A percentile compares a stretch with the other conserved stretches of the same genome.
phyloP scores from a whole-genome alignment of 352 stramenopile species.

The Globisporangium alternatum region DNA sequence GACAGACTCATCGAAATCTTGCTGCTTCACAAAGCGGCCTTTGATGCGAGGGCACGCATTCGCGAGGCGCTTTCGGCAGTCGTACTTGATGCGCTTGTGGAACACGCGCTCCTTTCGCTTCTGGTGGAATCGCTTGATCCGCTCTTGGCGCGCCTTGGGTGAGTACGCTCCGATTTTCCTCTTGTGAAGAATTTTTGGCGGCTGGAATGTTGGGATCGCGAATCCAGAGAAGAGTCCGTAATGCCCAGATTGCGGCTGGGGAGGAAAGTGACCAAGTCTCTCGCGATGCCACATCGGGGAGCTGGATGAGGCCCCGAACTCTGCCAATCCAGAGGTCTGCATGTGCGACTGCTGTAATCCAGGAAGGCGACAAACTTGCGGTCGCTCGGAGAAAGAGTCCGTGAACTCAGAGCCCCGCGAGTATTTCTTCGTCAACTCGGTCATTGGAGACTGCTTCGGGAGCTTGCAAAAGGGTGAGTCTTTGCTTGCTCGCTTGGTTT shows the following conservation, averaged over 20 bases:
- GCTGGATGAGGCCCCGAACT: neutral
- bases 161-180: conserved; percentile 66
- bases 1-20: conserved; percentile 5
- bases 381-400: neutral
- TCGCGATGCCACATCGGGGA: neutral
- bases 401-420: neutral
- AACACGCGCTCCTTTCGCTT: conserved; percentile 75
- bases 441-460: conserved; percentile 12
- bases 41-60: conserved; percentile 66
- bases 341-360: conserved; percentile 6
- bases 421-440: conserved; percentile 14
- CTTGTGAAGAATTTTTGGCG: neutral
- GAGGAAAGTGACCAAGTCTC: conserved; percentile 2
- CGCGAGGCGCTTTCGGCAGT: conserved; percentile 65
- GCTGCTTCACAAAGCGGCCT: conserved; percentile 60
- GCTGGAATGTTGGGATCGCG: neutral
- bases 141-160: conserved; percentile 43
- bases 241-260: neutral
- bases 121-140: conserved; percentile 62
- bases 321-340: neutral
- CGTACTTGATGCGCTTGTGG: conserved; percentile 73
- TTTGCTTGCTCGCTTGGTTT: conserved; percentile 7
- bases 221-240: conserved; percentile 1
- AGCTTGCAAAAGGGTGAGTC: neutral
- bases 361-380: conserved; percentile 2